Percentiles rank a stretch among this genome's conserved stretches.
Evolutionary conservation across 768 basidiomycete genomes (phyloP).

Genomic region (Boletus rex-veris): DNA sequence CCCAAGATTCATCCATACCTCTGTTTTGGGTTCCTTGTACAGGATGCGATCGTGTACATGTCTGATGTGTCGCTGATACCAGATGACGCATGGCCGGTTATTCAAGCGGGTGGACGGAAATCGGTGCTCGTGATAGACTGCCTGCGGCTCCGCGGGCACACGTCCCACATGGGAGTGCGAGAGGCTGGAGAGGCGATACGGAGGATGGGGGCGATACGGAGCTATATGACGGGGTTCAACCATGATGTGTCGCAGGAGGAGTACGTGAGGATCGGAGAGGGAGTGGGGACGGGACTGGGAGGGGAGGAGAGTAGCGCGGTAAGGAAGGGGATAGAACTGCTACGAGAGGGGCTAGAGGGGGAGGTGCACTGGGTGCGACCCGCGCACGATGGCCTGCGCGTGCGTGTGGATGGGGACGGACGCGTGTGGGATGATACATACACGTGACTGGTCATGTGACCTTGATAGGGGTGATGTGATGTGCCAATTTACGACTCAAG

Average conservation of each 20-base stretch:
- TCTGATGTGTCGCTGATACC: slow-evolving; percentile 84
- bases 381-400: slow-evolving; percentile 68
- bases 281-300: slow-evolving; percentile 34
- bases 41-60: slow-evolving; percentile 68
- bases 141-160: slow-evolving; percentile 59
- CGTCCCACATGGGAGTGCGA: slow-evolving; percentile 77
- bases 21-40: slow-evolving; percentile 68
- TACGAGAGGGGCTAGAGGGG: slow-evolving; percentile 47
- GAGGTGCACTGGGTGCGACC: slow-evolving; percentile 60
- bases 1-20: slow-evolving; percentile 51
- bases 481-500: too few species aligned
- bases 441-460: slow-evolving; percentile 8
- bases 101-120: slow-evolving; percentile 29
- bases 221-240: slow-evolving; percentile 72
- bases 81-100: slow-evolving; percentile 59
- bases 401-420: slow-evolving; percentile 43
- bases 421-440: slow-evolving; percentile 54
- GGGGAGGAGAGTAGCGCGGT: slow-evolving; percentile 34
- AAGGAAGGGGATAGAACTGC: slow-evolving; percentile 41
- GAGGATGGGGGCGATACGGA: slow-evolving; percentile 54
- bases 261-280: slow-evolving; percentile 61
- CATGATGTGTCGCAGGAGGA: slow-evolving; percentile 80
- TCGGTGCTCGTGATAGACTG: slow-evolving; percentile 76
- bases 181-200: slow-evolving; percentile 56
- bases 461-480: too few species aligned